Base-by-base conservation (phyloP, 2,329 filamentous ascomycete species). In the Triangularia setosa region DNA sequence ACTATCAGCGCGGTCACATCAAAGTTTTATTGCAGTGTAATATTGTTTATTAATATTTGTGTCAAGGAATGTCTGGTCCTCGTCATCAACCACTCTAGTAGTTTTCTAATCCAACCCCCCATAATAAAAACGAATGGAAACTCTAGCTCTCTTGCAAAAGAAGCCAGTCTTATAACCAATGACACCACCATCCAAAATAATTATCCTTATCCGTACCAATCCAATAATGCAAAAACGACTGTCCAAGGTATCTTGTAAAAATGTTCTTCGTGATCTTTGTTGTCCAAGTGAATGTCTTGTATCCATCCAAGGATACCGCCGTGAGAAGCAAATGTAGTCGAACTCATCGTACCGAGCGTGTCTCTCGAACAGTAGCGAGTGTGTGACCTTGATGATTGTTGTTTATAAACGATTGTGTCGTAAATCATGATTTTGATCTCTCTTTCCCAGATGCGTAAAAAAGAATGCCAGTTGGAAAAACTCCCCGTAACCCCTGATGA, bases 51-150 rank as follows among this genome's bases (percentile, higher is more conserved):
- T 65, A 48, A 18, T 48, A 48, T 48, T 48, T 59, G 8, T 35
- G 27, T 35, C 5, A 67, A 65, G 60, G 61, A 67, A 64, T 64
- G 64, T 58, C 61, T 65, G 33, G 58, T 64, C 61, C 56, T 61
- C 64, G 52, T n/a, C 40, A 60, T 40, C 65, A 60, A 62, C 66
- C 59, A 65, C 60, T 61, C 58, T 52, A 33, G 61, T 48, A 21
- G 40, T 48, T 23, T 48, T 48, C 40, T 48, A 21, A 11, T 48
- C 8, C n/a, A 48, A 28, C 57, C 48, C 21, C 58, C 44, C 24
- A 24, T 33, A 57, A 53, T 12, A 40, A 18, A 25, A 64, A 64
- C 5, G 44, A 66, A 62, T 23, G 61, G 61, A 64, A 54, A 59
- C 64, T 48, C n/a, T 61, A 64, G 62, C 57, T 58, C 52, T 18